Base-by-base conservation (phyloP, 345 rosid genomes). In the Populus nigra region DNA sequence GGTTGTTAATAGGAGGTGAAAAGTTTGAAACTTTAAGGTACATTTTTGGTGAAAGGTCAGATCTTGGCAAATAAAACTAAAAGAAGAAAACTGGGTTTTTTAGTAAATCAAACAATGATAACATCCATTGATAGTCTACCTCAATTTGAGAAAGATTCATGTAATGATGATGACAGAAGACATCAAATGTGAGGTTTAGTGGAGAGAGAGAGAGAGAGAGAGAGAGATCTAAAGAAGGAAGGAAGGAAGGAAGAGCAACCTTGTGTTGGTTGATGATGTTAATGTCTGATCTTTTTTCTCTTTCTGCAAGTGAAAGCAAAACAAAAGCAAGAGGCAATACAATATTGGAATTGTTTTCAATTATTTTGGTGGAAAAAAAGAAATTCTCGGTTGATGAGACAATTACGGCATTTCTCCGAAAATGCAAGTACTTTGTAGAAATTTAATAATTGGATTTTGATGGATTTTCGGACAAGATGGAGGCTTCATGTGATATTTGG, bases 401-500 rank as follows among this genome's bases (percentile, higher is more conserved):
- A 76, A 76, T 62, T 76, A 17, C 79, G 79, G 79, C 73, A 68
- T 76, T 76, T 76, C 79, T 76, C 69, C 74, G 79, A 76, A 76
- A 76, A 76, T 69, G 74, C 17, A 76, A 10, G 65, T 50, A 53
- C 73, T 76, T 68, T 20, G 9, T 22, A 11, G 29, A 39, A 76
- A 41, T 33, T 76, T 69, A 57, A 59, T 69, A 39, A 47, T 33
- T 23, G 29, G 55, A 45, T 22, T 13, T 25, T 0, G 72, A 41
- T n/a, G 53, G 53, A 43, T n/a, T 59, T 59, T 59, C n/a, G 13
- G 4, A 10, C 7, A 10, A 23, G 72, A 43, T 23, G 72, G 16
- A 69, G 5, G 50, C 35, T n/a, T 12, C 45, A 2, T 39, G 50
- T 69, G 72, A 20, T 43, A 11, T 69, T 11, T 69, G 72, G 53